Evolutionary conservation across 2,329 filamentous ascomycete genomes (phyloP), one percentile per base, ranked within the genome.

Genomic region (Sclerotinia trifoliorum): DNA sequence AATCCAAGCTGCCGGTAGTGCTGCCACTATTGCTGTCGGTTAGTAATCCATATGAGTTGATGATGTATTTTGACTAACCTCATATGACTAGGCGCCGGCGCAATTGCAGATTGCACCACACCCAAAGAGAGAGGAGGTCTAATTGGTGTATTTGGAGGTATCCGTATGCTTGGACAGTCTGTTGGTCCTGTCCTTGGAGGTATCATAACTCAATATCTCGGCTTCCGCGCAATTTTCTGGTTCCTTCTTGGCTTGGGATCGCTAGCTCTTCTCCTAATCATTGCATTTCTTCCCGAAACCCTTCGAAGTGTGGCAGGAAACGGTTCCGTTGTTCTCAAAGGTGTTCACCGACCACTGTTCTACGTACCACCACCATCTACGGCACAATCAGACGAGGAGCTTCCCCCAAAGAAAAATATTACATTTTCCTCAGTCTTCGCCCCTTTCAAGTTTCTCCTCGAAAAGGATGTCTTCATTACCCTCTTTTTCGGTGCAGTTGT

Each of bases 211-310:
- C 78, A 80, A 35, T 77, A 77, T 39, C 72, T 84, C 0, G 83
- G 83, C 0, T 85, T 82, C 81, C 77, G 78, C 56, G 76, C 78
- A 4, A 80, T 85, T 13, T 86, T 85, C 70, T 85, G 82, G 81
- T 82, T 84, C 65, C 77, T 63, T 51, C 26, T 63, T 85, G 19
- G 75, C 79, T 29, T 74, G 29, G 57, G 76, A 26, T 72, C 82
- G 6, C 19, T 80, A 2, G 75, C 78, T 5, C 76, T 83, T 29
- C 46, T 82, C 5, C 65, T 81, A 17, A 79, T 74, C 7, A 64
- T 63, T n/a, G 29, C 6, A 3, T 6, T 63, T 39, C 60, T 75
- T 21, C 74, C 74, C 0, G 74, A 75, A 56, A 75, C 74, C 2
- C 67, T 71, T n/a, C 69, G 74, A 55, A 67, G 65, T 15, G 66